phyloP scores from a whole-genome alignment of 148 eudicot species.

The Camellia japonica region DNA sequence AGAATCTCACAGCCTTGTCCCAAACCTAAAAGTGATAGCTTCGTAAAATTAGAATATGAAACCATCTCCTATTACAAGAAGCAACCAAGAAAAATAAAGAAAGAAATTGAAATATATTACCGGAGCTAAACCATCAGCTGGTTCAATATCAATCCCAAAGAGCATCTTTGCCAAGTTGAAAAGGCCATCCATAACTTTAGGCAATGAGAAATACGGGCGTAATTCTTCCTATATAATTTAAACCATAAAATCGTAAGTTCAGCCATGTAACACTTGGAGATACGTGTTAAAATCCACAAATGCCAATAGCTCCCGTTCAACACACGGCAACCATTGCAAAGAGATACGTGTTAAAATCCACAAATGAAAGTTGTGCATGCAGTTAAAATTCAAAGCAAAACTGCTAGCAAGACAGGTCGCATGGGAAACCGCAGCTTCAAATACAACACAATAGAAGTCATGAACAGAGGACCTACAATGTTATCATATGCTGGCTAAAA shows the following conservation, averaged over 20 bases:
- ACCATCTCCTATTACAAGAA: neutral
- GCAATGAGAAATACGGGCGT: conserved; percentile 95
- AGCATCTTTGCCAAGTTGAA: conserved; percentile 82
- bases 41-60: conserved; percentile 11
- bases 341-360: neutral
- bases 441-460: neutral
- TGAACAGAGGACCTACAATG: neutral
- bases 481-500: conserved; percentile 4
- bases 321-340: neutral
- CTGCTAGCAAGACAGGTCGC: neutral
- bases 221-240: conserved; percentile 68
- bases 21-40: conserved; percentile 54
- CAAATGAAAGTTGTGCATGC: neutral
- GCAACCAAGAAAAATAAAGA: neutral
- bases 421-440: neutral
- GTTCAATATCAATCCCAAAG: conserved; percentile 67
- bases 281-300: no score
- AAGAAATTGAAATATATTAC: neutral
- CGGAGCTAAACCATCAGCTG: conserved; percentile 93
- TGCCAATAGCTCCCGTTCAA: neutral
- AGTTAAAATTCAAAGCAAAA: neutral
- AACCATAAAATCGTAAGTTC: conserved; percentile 12
- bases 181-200: conserved; percentile 98
- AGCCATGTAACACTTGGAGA: neutral
- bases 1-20: conserved; percentile 84